Conservation (phyloP, 2,329 filamentous ascomycete species). For the Sclerotinia borealis region DNA sequence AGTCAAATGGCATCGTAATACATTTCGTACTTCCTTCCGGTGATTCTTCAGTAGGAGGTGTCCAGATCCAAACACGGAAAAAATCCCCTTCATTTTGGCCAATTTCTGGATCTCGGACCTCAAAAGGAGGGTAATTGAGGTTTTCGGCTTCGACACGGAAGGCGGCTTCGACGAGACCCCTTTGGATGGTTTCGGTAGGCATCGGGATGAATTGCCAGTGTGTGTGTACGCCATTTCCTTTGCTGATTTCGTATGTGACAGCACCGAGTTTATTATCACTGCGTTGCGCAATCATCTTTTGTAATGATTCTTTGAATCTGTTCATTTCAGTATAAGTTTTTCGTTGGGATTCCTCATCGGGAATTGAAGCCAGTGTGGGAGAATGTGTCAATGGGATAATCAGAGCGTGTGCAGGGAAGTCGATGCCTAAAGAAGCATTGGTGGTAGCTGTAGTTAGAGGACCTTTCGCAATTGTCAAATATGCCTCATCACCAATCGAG, state of each 20-base stretch:
- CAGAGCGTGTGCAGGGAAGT: conserved; percentile 79
- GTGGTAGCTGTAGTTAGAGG: conserved; percentile 68
- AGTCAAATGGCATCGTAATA: conserved; percentile 67
- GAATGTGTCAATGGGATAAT: conserved; percentile 84
- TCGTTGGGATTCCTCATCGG: conserved; percentile 42
- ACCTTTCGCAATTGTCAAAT: conserved; percentile 88
- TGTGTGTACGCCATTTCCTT: conserved; percentile 72
- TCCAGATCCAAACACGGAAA: conserved; percentile 80
- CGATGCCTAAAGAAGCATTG: conserved; percentile 57
- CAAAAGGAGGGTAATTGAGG: conserved; percentile 47
- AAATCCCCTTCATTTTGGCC: conserved; percentile 57
- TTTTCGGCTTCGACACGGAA: conserved; percentile 89
- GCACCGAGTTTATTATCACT: conserved; percentile 59
- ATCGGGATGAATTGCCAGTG: conserved; percentile 93
- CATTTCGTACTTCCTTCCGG: conserved; percentile 49
- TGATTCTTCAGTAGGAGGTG: conserved; percentile 41
- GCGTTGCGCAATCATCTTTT: conserved; percentile 66
- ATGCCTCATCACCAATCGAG: conserved; percentile 80
- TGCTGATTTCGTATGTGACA: conserved; percentile 90
- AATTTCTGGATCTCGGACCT: conserved; percentile 43
- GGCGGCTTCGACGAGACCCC: conserved; percentile 76
- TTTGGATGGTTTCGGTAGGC: conserved; percentile 57
- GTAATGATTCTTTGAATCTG: conserved; percentile 68
- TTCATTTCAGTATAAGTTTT: conserved; percentile 75
- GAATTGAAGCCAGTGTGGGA: conserved; percentile 65